Conservation (phyloP, 2,329 filamentous ascomycete species). For the Blumeriella jaapii region DNA sequence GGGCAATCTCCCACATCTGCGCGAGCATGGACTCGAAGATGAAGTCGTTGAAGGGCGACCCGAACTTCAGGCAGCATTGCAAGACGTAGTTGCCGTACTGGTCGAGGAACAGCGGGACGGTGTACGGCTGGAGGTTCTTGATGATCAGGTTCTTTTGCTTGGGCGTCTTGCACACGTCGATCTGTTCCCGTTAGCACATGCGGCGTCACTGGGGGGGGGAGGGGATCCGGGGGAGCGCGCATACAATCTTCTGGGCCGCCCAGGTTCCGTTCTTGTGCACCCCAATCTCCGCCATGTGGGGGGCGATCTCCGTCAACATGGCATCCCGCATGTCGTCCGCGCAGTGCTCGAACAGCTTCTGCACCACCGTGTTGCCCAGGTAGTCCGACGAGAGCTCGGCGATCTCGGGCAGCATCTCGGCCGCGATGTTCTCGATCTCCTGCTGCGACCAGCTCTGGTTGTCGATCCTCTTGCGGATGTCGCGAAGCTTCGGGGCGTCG, state of each 20-base stretch:
- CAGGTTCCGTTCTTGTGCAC: conserved; percentile 99
- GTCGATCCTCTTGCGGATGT: conserved; percentile 95
- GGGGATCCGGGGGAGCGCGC: neutral
- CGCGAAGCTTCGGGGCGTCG: conserved; percentile 86
- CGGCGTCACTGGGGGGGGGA: neutral
- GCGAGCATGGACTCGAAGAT: conserved; percentile 97
- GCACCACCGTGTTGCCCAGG: conserved; percentile 96
- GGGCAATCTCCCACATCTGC: conserved; percentile 84
- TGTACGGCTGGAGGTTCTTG: conserved; percentile 73
- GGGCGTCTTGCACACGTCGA: conserved; percentile 1
- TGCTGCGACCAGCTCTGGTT: conserved; percentile 76
- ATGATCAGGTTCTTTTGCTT: conserved; percentile 77
- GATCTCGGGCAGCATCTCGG: conserved; percentile 93
- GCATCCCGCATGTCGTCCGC: conserved; percentile 81
- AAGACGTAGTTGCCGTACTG: conserved; percentile 98
- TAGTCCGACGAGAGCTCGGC: conserved; percentile 93
- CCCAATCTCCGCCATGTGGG: conserved; percentile 90
- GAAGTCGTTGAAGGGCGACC: conserved; percentile 80
- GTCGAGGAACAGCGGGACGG: conserved; percentile 84
- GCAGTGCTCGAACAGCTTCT: conserved; percentile 96
- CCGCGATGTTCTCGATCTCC: conserved; percentile 86
- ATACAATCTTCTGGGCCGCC: conserved; percentile 97
- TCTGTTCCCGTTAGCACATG: neutral
- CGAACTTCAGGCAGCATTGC: conserved; percentile 91
- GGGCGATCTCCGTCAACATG: conserved; percentile 80